phyloP scores from a whole-genome alignment of 176 grass and related monocot genomes.

The Pharus latifolius region DNA sequence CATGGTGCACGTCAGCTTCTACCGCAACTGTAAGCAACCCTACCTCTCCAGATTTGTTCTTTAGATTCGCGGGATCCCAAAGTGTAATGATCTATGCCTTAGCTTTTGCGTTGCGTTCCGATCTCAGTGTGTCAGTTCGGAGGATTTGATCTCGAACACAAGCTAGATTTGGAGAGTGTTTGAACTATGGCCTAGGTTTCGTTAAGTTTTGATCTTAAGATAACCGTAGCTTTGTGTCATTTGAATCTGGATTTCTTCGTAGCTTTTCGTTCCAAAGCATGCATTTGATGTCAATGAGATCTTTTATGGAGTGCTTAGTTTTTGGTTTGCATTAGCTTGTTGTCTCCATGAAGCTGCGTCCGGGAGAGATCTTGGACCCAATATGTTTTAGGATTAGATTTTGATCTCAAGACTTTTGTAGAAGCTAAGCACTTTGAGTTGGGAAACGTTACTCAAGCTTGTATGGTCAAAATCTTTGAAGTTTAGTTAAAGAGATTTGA shows the following conservation, averaged over 20 bases:
- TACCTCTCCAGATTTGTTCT: background rate
- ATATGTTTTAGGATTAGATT: background rate
- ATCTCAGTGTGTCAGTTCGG: no score
- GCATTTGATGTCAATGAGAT: background rate
- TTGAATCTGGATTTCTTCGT: background rate
- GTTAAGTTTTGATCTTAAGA: no score
- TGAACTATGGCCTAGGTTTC: no score
- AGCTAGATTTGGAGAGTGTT: background rate
- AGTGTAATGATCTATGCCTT: no score
- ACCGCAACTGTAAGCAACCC: constrained; percentile 44
- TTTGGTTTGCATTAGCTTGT: background rate
- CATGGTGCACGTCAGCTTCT: constrained; percentile 60
- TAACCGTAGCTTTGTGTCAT: no score
- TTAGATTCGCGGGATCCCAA: background rate
- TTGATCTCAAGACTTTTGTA: background rate
- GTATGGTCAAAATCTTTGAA: background rate
- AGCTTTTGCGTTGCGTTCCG: no score
- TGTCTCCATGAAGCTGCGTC: background rate
- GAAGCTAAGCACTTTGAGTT: background rate
- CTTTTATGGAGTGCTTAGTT: background rate
- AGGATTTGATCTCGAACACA: background rate
- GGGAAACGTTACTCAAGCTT: background rate
- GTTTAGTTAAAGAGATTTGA: background rate
- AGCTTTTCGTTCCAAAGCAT: background rate
- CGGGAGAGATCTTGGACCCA: background rate